Evolutionary conservation across 768 basidiomycete species (phyloP), one percentile per base, ranked within the genome.

Genomic region (Agaricus subrufescens): DNA sequence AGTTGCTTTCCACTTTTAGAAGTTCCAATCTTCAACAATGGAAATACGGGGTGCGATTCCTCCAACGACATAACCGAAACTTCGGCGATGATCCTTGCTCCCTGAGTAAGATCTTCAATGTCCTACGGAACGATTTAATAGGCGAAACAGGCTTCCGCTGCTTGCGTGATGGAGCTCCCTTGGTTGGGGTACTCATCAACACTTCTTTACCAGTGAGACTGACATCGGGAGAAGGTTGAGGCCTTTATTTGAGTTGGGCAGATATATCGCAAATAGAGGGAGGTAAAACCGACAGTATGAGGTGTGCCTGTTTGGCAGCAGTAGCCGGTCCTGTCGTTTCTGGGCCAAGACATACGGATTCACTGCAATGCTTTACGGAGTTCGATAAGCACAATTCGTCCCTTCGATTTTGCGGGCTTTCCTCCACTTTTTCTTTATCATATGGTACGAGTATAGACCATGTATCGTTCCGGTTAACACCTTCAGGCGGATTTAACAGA

Each of bases 191-290:
- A 42, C 15, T 48, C 50, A 58, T 27, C 11, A 58, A 51, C 27
- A 51, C 43, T 37, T 58, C 57, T 45, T 55, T 30, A 15, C 54
- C 58, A 44, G 48, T 56, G 27, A 56, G 42, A 14, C 50, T 52
- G 30, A 30, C 4, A n/a, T 47, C 38, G n/a, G 53, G 40, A 14
- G 52, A 37, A 12, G 45, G 15, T 3, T 27, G 45, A 6, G 1
- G 11, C 11, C 25, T 11, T n/a, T 23, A 19, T 31, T 48, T 15
- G 31, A 19, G 11, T 25, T 46, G 45, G 14, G 31, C 8, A 31
- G 29, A 48, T 11, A 34, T 34, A 34, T 34, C 11, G 34, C 34
- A 42, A 14, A 23, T 43, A 19, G 43, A 3, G 23, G 46, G 12
- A 37, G 52, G 26, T 34, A 8, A 7, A n/a, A 49, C 42, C 19